Conservation (phyloP, 176 grass and related monocot genomes). For the Panicum miliaceum region DNA sequence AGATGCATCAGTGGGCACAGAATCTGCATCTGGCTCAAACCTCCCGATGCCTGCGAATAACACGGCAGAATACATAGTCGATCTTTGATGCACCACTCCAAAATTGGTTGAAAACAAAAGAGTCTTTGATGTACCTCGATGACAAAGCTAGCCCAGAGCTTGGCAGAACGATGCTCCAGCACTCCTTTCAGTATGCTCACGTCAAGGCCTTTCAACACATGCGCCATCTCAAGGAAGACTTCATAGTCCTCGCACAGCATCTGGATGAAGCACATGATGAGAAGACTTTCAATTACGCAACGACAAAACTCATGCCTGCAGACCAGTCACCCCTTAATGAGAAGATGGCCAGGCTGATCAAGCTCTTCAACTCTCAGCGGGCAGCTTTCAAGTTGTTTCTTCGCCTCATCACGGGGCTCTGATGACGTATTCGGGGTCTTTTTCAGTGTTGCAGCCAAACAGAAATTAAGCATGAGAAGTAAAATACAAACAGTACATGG, state of each 20-base stretch:
- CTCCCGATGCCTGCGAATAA: conserved; percentile 43
- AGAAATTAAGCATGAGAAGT: background rate
- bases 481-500: background rate
- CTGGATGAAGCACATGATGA: conserved; percentile 39
- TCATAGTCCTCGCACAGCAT: conserved; percentile 59
- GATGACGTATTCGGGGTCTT: conserved; percentile 37
- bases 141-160: conserved; percentile 65
- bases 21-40: conserved; percentile 69
- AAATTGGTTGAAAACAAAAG: background rate
- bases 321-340: conserved; percentile 68
- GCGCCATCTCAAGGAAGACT: conserved; percentile 64
- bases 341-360: conserved; percentile 65
- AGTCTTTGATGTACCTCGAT: conserved; percentile 51
- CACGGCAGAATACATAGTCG: background rate
- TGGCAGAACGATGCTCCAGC: conserved; percentile 54
- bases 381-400: conserved; percentile 41
- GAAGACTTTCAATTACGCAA: background rate
- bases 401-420: conserved; percentile 3
- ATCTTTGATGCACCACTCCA: conserved; percentile 1
- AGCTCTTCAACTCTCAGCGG: conserved; percentile 77
- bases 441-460: background rate
- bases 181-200: conserved; percentile 68
- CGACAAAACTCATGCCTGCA: background rate
- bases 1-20: conserved; percentile 77
- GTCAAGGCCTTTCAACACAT: conserved; percentile 53